Evolutionary conservation across 1,139 yeast species (phyloP).

Genomic region (Zygoascus sp.): DNA sequence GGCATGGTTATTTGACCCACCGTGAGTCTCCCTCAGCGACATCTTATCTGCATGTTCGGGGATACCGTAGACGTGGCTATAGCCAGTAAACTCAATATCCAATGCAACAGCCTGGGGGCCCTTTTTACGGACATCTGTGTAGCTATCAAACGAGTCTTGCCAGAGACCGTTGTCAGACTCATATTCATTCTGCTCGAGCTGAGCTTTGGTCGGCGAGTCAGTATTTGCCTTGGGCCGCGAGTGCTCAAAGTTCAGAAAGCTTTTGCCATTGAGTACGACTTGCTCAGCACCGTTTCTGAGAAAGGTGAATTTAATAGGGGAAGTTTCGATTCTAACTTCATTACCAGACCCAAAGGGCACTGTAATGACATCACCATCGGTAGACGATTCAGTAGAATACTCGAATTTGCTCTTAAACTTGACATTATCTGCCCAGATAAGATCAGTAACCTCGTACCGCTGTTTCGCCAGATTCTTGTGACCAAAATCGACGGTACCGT

Average conservation of each 20-base stretch:
- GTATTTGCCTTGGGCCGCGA: slow-evolving; percentile 42
- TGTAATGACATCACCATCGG: slow-evolving; percentile 12
- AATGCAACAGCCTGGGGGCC: slow-evolving; percentile 91
- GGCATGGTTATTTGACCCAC: slow-evolving; percentile 35
- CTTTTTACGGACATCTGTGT: slow-evolving; percentile 56
- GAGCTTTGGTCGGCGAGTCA: slow-evolving; percentile 16
- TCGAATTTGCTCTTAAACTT: background rate
- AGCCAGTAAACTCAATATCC: slow-evolving; percentile 64
- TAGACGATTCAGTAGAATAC: slow-evolving; percentile 9
- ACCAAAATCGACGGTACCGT: slow-evolving; percentile 33
- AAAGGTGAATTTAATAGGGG: slow-evolving; percentile 53
- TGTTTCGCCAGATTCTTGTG: slow-evolving; percentile 29
- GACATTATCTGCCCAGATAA: slow-evolving; percentile 47
- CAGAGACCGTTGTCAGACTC: slow-evolving; percentile 34
- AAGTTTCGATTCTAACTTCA: slow-evolving; percentile 41
- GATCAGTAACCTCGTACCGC: slow-evolving; percentile 60
- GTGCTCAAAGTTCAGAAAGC: slow-evolving; percentile 76
- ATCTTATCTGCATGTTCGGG: slow-evolving; percentile 92
- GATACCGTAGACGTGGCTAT: slow-evolving; percentile 72
- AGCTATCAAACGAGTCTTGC: slow-evolving; percentile 44
- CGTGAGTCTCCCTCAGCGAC: slow-evolving; percentile 62
- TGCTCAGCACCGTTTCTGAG: slow-evolving; percentile 44
- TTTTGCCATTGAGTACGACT: slow-evolving; percentile 61
- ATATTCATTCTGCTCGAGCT: slow-evolving; percentile 19
- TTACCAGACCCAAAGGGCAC: slow-evolving; percentile 41